Evolutionary conservation across 2,329 filamentous ascomycete genomes (phyloP), one percentile per base, ranked within the genome.

Genomic region (Beauveria asiatica): DNA sequence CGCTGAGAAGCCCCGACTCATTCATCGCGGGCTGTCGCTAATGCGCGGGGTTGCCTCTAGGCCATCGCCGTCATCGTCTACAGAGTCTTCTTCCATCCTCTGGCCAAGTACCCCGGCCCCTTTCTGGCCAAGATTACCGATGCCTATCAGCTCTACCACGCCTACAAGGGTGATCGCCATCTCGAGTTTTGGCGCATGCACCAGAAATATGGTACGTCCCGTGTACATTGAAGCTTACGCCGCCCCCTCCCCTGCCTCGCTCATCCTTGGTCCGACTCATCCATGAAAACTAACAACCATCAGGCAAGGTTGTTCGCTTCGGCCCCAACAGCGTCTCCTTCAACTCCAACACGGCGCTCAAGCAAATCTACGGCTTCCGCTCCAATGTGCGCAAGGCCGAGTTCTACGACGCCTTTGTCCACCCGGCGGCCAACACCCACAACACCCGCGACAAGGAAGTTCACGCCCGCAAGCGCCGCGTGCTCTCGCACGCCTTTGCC

Each of bases 261-360:
- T 21, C n/a, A 27, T n/a, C 42, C 45, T 27, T 3, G 19, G 5
- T 45, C 39, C 44, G 7, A 45, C 9, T 13, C 21, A 46, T 19
- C 13, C 23, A 17, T 7, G 10, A 30, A 30, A 25, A 19, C 33
- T 57, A 23, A 41, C 58, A 65, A 46, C 62, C 52, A 51, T 2
- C 50, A 84, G 83, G 84, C 66, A 75, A 78, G n/a, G 72, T 85
- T 55, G 87, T 93, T n/a, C 88, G 90, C 30, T 89, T 88, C 65
- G 88, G 88, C 0, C 90, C 90, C 49, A 90, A 91, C 72, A 84
- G 83, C 62, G 75, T 96, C 46, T 90, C 86, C 1, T 83, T 95
- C 75, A 93, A 94, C 78, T 86, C 84, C 59, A 82, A 81, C 62
- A 80, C 81, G 8, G 87, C 88, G 1, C 76, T 90, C 61, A 83